Conservation (phyloP, 352 stramenopile genomes). For the Peronosclerospora sorghi region DNA sequence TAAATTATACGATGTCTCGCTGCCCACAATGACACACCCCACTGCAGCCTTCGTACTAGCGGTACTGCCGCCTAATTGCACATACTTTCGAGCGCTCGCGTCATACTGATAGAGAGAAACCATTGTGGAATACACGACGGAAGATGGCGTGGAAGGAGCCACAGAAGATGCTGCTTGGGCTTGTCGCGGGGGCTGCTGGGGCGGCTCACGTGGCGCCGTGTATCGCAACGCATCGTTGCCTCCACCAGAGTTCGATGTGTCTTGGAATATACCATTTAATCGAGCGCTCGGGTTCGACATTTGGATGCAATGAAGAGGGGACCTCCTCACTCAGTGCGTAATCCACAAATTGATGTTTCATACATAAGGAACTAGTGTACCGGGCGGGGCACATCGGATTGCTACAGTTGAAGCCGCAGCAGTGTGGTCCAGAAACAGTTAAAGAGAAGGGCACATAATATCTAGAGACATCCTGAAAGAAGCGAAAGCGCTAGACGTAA, state of each 20-base stretch:
- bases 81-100: conserved; percentile 36
- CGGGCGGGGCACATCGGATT: no score
- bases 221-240: conserved; percentile 67
- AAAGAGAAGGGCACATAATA: no score
- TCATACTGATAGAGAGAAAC: conserved; percentile 76
- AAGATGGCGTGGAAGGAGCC: conserved; percentile 14
- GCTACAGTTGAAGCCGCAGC: no score
- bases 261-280: conserved; percentile 50
- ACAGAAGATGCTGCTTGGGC: conserved; percentile 7
- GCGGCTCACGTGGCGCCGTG: conserved; percentile 50
- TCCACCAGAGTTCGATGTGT: conserved; percentile 11
- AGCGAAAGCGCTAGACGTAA: no score
- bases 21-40: conserved; percentile 63
- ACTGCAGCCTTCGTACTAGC: conserved; percentile 26
- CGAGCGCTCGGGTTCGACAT: conserved; percentile 29
- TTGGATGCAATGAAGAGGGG: no score
- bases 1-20: conserved; percentile 51
- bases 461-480: no score
- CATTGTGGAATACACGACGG: conserved; percentile 55
- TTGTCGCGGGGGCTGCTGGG: conserved; percentile 17
- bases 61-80: conserved; percentile 32
- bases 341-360: no score
- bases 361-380: no score
- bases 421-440: no score
- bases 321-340: no score